These are phyloP conservation scores for Podosphaera aphanis DNA, from an alignment of 2,329 filamentous ascomycete genomes.

Conservation along the genomic window DNA sequence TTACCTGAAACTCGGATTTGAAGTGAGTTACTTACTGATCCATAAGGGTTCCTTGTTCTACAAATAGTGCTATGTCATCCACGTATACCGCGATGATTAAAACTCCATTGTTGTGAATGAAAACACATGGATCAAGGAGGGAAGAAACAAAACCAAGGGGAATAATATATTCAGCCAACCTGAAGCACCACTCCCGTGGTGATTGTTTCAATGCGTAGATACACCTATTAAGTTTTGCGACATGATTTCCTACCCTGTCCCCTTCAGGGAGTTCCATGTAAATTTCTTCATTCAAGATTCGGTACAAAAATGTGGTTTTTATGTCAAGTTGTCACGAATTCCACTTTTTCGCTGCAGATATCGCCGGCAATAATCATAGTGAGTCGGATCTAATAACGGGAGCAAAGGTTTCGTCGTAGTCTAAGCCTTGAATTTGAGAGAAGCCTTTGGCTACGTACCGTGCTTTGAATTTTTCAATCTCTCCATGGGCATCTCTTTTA, in stretches of 20 bases:
- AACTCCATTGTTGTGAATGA: neutral
- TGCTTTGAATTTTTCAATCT: neutral
- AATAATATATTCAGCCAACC: neutral
- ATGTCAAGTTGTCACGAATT: neutral
- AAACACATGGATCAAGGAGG: neutral
- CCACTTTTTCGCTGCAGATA: neutral
- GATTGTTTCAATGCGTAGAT: neutral
- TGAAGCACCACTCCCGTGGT: neutral
- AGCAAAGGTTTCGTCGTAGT: too few relatives aligned
- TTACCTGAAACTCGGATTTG: neutral
- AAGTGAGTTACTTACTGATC: neutral
- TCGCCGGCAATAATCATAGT: neutral
- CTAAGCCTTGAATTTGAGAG: neutral
- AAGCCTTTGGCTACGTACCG: neutral
- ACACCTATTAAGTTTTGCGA: neutral
- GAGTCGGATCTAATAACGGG: neutral
- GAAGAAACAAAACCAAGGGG: neutral
- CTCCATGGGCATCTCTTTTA: too few relatives aligned
- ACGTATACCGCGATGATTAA: too few relatives aligned
- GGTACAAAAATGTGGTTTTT: neutral
- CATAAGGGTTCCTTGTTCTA: neutral
- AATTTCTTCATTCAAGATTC: too few relatives aligned
- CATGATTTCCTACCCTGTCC: neutral
- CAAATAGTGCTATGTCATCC: too few relatives aligned
- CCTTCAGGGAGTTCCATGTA: constrained; percentile 1